Conservation (phyloP, 768 basidiomycete genomes). For the Suillus americanus region DNA sequence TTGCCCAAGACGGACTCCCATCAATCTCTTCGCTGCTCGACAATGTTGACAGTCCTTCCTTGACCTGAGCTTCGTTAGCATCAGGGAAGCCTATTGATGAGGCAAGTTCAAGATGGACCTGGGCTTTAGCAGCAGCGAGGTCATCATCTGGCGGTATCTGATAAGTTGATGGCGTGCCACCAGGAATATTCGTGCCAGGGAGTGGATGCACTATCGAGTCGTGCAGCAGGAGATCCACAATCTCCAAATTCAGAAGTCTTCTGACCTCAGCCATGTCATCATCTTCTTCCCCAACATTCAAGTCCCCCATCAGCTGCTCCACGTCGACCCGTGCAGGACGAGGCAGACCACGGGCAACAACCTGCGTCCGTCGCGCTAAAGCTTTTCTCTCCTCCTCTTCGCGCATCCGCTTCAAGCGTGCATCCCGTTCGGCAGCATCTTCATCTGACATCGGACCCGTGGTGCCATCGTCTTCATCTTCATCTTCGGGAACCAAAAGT, state of each 20-base stretch:
- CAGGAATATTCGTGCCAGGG: conserved; percentile 81
- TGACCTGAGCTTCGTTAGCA: conserved; percentile 76
- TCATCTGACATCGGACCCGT: conserved; percentile 48
- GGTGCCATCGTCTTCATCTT: conserved; percentile 47
- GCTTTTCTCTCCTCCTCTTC: conserved; percentile 80
- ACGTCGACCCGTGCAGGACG: conserved; percentile 84
- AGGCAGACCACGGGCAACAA: conserved; percentile 81
- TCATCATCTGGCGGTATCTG: conserved; percentile 75
- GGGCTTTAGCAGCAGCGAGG: conserved; percentile 64
- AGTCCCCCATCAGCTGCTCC: conserved; percentile 55
- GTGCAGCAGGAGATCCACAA: conserved; percentile 78
- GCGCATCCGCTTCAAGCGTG: conserved; percentile 55
- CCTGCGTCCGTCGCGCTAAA: conserved; percentile 79
- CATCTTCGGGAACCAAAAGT: conserved; percentile 86
- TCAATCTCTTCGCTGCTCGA: conserved; percentile 62
- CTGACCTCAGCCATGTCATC: conserved; percentile 51
- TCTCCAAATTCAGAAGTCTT: conserved; percentile 71
- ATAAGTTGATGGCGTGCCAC: conserved; percentile 68
- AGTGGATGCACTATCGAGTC: conserved; percentile 87
- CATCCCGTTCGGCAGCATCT: conserved; percentile 93
- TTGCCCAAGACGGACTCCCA: conserved; percentile 71
- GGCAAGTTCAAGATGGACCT: conserved; percentile 82
- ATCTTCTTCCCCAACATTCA: conserved; percentile 51
- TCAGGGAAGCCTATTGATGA: conserved; percentile 80
- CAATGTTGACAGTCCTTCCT: conserved; percentile 68